A percentile compares a stretch with the other conserved stretches of the same genome.
Evolutionary conservation across 2,329 filamentous ascomycete species (phyloP).

Genomic region (Fusarium musae): DNA sequence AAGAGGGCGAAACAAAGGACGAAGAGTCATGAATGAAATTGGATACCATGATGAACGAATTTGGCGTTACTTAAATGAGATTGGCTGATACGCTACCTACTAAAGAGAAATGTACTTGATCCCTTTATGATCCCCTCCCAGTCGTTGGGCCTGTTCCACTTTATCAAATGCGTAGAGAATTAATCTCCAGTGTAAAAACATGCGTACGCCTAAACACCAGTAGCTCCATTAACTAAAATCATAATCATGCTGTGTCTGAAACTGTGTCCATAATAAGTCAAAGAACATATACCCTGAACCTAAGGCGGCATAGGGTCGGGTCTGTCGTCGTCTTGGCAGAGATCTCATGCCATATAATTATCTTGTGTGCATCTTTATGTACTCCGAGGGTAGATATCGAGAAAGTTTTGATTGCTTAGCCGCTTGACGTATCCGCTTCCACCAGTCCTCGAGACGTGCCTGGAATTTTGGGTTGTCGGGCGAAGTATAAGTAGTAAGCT

Average conservation of each 20-base stretch:
- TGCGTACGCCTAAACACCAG: conserved; percentile 15
- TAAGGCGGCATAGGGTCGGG: not conserved
- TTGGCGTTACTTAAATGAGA: conserved; percentile 32
- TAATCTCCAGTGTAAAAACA: conserved; percentile 3
- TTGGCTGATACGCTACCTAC: conserved; percentile 20
- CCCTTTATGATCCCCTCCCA: not conserved
- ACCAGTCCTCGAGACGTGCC: conserved; percentile 49
- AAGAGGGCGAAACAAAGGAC: conserved; percentile 57
- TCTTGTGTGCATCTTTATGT: conserved; percentile 48
- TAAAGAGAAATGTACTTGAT: conserved; percentile 9
- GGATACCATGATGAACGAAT: conserved; percentile 9
- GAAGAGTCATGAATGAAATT: conserved; percentile 38
- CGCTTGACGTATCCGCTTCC: conserved; percentile 48
- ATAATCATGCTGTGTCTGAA: not conserved
- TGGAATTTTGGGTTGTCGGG: conserved; percentile 46
- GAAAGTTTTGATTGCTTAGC: conserved; percentile 51
- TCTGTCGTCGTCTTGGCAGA: conserved; percentile 7
- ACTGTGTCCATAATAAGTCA: not conserved
- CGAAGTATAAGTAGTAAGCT: conserved; percentile 43
- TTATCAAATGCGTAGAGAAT: not conserved
- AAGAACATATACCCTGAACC: conserved; percentile 4
- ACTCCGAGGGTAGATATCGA: conserved; percentile 50
- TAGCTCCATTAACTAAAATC: conserved; percentile 6
- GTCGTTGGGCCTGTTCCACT: not conserved
- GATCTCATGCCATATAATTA: conserved; percentile 20